Base-by-base conservation (phyloP, 768 basidiomycete species). In the Boletus reticulatus region DNA sequence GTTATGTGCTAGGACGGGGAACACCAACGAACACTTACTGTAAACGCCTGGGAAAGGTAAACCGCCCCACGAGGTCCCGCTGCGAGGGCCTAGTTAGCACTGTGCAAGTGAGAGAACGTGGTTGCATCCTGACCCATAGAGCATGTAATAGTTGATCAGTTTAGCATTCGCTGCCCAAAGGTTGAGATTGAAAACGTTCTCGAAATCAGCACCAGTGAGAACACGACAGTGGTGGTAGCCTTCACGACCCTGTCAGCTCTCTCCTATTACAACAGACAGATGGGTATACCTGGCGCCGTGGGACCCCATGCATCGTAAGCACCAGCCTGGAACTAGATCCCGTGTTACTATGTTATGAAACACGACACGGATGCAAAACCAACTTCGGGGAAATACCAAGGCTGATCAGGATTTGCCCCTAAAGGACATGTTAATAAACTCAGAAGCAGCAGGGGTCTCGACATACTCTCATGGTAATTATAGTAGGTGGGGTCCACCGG, bases 1-100 rank as follows among this genome's bases (percentile, higher is more conserved):
- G 42, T 56, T 55, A 58, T 44, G 17, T 19, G 9, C 48, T 16
- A 11, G 36, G 22, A 49, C 53, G 7, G 24, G 20, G 14, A 47
- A 12, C 7, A 47, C 13, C 37, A 22, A n/a, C 19, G 42, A 24
- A 50, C 45, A 65, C 72, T 68, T 64, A 67, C 77, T 84, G 65
- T 86, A 84, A 16, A 89, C 91, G 10, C 85, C 88, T 14, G 82
- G 90, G 74, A 84, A 89, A 2, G 92, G 87, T 42, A 93, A 75
- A 11, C 79, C 87, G 39, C 89, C 92, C 89, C 90, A 94, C 13
- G 87, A 91, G 1, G 92, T 93, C 22, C 92, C 91, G 9, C 91
- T 91, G 55, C 48, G 47, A 61, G 22, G 20, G 38, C 19, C 19
- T 22, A 14, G 10, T 64, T 22, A 62, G 57, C 20, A 11, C 24